Evolutionary conservation across 2,329 filamentous ascomycete genomes (phyloP).

Genomic region (Claviceps quebecensis): DNA sequence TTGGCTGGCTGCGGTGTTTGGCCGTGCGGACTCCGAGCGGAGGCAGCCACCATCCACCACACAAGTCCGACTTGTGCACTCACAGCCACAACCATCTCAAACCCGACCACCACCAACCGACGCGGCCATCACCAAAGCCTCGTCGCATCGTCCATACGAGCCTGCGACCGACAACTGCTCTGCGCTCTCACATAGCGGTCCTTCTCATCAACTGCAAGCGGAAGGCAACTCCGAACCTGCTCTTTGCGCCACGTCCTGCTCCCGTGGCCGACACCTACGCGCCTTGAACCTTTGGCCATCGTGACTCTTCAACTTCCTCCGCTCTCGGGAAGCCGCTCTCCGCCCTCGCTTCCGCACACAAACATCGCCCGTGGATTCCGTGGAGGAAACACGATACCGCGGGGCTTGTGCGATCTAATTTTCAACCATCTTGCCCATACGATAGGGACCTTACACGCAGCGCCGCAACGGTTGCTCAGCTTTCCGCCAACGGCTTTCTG

Average conservation of each 20-base stretch:
- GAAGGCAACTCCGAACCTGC: background rate
- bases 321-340: background rate
- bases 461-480: background rate
- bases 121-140: background rate
- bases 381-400: background rate
- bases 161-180: slow-evolving; percentile 1
- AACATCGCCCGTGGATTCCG: background rate
- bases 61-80: background rate
- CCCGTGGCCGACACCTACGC: background rate
- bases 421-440: background rate
- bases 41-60: background rate
- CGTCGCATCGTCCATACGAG: background rate
- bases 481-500: background rate
- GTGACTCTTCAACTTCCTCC: background rate
- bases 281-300: background rate
- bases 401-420: background rate
- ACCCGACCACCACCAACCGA: background rate
- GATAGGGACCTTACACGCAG: background rate
- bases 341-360: background rate
- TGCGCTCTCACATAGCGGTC: slow-evolving; percentile 2
- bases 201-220: background rate
- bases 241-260: background rate
- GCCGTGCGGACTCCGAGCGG: background rate
- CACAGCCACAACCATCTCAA: background rate
- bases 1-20: background rate